Evolutionary conservation across 2,329 filamentous ascomycete genomes (phyloP).

Genomic region (Penicillium sp.): DNA sequence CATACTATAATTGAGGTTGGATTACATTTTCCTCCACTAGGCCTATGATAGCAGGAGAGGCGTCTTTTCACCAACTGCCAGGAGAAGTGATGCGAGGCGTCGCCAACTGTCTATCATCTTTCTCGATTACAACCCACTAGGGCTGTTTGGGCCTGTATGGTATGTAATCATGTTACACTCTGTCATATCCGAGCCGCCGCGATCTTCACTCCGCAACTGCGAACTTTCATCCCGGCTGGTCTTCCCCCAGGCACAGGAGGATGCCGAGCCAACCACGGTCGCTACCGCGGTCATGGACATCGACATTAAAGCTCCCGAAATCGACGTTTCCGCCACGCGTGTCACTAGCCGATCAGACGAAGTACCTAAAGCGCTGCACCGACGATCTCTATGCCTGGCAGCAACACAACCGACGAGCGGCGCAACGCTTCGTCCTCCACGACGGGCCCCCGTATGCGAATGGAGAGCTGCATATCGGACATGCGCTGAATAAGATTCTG

Average conservation of each 20-base stretch:
- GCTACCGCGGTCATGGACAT: conserved; percentile 60
- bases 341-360: conserved; percentile 45
- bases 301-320: conserved; percentile 71
- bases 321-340: conserved; percentile 63
- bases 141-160: too few species aligned
- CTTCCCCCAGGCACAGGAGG: conserved; percentile 14
- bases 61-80: too few species aligned
- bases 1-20: too few species aligned
- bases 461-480: conserved; percentile 83
- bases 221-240: too few species aligned
- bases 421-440: conserved; percentile 73
- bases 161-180: too few species aligned
- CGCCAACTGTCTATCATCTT: too few species aligned
- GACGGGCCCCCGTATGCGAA: conserved; percentile 98
- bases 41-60: too few species aligned
- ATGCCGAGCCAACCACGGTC: conserved; percentile 39
- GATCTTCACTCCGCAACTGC: not conserved
- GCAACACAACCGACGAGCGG: conserved; percentile 50
- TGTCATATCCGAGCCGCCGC: too few species aligned
- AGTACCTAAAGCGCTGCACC: conserved; percentile 71
- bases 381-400: conserved; percentile 93
- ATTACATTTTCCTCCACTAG: too few species aligned
- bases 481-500: conserved; percentile 93
- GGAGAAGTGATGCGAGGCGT: too few species aligned
- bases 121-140: too few species aligned